These are phyloP conservation scores for Cladophialophora bantiana DNA, from an alignment of 2,329 filamentous ascomycete species.

Conservation along the genomic window DNA sequence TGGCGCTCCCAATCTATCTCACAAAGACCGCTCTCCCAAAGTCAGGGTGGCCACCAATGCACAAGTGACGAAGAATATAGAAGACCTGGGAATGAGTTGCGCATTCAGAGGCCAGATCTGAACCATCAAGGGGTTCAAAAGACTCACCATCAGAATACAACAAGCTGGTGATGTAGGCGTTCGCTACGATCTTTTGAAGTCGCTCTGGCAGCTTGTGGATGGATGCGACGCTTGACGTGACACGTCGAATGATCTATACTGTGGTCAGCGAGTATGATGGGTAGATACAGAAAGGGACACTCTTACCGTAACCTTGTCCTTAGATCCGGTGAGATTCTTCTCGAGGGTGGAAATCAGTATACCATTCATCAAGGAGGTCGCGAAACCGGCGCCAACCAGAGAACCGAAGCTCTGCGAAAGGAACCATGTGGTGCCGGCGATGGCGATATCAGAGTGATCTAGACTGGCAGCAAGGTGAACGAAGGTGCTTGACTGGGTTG, in stretches of 20 bases:
- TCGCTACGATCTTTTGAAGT: not conserved
- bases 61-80: too few relatives aligned
- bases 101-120: too few relatives aligned
- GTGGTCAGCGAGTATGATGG: not conserved
- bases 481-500: conserved; percentile 56
- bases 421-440: conserved; percentile 58
- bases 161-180: not conserved
- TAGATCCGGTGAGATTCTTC: not conserved
- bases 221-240: not conserved
- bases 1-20: too few relatives aligned
- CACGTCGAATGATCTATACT: not conserved
- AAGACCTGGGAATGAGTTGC: too few relatives aligned
- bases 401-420: conserved; percentile 40
- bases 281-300: too few relatives aligned
- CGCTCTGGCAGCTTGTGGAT: not conserved
- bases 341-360: not conserved
- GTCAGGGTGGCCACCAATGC: too few relatives aligned
- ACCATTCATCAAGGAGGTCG: conserved; percentile 18
- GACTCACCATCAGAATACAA: not conserved
- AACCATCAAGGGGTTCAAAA: not conserved
- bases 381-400: conserved; percentile 24
- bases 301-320: not conserved
- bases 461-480: conserved; percentile 59
- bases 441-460: conserved; percentile 55
- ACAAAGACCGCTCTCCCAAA: too few relatives aligned